Evolutionary conservation across 2,329 filamentous ascomycete genomes (phyloP), one percentile per base, ranked within the genome.

Genomic region (Aspergillus ibericus): DNA sequence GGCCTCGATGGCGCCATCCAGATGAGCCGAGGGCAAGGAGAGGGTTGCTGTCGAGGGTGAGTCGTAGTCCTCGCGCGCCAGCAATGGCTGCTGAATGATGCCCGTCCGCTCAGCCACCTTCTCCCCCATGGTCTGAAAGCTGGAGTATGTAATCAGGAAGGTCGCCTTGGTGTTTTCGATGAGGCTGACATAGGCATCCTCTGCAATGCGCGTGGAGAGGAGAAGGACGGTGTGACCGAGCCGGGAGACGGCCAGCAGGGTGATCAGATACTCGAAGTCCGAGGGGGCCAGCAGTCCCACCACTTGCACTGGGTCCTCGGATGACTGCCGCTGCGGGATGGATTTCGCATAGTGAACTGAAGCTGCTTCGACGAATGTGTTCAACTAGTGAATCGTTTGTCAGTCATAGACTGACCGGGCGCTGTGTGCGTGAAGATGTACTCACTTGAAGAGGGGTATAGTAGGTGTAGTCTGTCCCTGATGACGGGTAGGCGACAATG

Each of bases 1-100:
- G 46, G 70, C 68, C 55, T 70, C 70, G 6, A 63, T 62, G 5
- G 47, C 20, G 4, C 63, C 58, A 22, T 75, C 64, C 10, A 74
- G 62, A 47, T 57, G 59, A 20, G 60, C 54, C 16, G 47, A 4
- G 7, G 47, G 53, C 12, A 63, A 40, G 9, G 27, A 25, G 7
- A 35, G 27, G 15, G 16, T 32, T 5, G 18, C 20, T 36, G 47
- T 20, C 3, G 35, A 35, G 12, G 48, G 25, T 4, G n/a, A 18
- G 32, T 34, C 40, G 20, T 58, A 64, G 13, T 61, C 53, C 2
- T 46, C 55, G 7, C 53, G 46, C 7, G n/a, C 47, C 51, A 58
- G 52, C 34, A 53, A 66, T 54, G 57, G 61, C 55, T 59, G 66
- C 36, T 59, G 55, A 29, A 55, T 56, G 32, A 66, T 60, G 1